Base-by-base conservation (phyloP, 2,329 filamentous ascomycete species). In the Monosporascus ibericus region DNA sequence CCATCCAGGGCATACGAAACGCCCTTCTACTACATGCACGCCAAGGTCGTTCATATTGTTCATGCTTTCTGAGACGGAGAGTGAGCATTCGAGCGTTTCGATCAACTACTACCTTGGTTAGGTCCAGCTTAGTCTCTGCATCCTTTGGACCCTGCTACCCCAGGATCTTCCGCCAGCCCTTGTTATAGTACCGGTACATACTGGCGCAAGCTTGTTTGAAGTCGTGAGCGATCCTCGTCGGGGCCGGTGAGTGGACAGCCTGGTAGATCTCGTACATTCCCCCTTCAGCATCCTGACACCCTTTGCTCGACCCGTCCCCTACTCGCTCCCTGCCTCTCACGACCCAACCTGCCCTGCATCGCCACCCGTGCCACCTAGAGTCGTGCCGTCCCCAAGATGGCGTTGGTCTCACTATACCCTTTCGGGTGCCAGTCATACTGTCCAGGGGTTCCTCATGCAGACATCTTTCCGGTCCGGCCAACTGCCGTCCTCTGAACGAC, bases 111-210 rank as follows among this genome's bases (percentile, higher is more conserved):
- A 42, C 55, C 57, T 64, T 68, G 65, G 58, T 68, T 65, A 61
- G 64, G 66, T 65, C 61, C 62, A 67, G 58, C 59, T 68, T 58
- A 61, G 62, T 54, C 57, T 63, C 58, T 55, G 48, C 62, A 63
- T 74, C 71, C 69, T 65, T 71, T 71, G 62, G 68, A 63, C 69
- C 70, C 65, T 67, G 66, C 66, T 58, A 63, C 59, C 64, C 66
- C 68, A 65, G 68, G 48, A 57, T 55, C 63, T 65, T 60, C 66
- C 60, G 61, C 47, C 54, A 58, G 55, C 58, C 61, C 58, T 61
- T 63, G 57, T 59, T 59, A 58, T 62, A 62, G 9, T 62, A 40
- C 55, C 52, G 54, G 58, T 59, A 63, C 64, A 59, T 70, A 66
- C 71, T 60, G 53, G 56, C 60, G 50, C 58, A 56, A 55, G 51